phyloP scores from a whole-genome alignment of 2,329 filamentous ascomycete species.

The Pestalotiopsis sp. region DNA sequence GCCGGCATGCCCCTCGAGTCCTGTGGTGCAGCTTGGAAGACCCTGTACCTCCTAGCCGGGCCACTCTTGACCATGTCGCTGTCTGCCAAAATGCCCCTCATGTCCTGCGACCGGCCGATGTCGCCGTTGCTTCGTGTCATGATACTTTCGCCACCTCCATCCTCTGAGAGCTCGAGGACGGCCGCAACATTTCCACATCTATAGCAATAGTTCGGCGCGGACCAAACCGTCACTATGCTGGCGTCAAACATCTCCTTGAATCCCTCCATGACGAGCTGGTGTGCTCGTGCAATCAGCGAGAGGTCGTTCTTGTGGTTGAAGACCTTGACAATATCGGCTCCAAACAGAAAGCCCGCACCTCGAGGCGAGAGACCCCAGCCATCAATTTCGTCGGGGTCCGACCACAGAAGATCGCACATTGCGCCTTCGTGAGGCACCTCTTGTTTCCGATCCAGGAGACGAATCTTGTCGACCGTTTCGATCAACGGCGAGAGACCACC shows the following conservation, averaged over 20 bases:
- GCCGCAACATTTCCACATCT: constrained; percentile 94
- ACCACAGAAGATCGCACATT: constrained; percentile 99
- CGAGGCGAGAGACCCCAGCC: constrained; percentile 95
- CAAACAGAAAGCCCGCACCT: constrained; percentile 94
- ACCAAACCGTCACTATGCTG: constrained; percentile 98
- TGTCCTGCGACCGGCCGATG: constrained; percentile 48
- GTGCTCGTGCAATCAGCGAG: constrained; percentile 87
- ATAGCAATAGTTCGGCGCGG: constrained; percentile 95
- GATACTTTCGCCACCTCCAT: constrained; percentile 74
- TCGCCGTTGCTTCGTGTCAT: constrained; percentile 74
- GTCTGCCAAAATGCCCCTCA: constrained; percentile 50
- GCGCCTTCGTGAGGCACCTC: constrained; percentile 98
- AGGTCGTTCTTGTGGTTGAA: constrained; percentile 97
- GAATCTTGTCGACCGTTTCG: constrained; percentile 93
- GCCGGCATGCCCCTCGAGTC: constrained; percentile 97
- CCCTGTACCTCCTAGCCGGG: constrained; percentile 86
- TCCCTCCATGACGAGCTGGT: constrained; percentile 98
- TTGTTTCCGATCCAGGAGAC: constrained; percentile 92
- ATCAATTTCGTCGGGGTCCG: constrained; percentile 96
- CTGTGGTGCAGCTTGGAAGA: constrained; percentile 96
- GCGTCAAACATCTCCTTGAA: constrained; percentile 99
- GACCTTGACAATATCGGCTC: constrained; percentile 89
- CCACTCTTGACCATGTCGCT: constrained; percentile 55
- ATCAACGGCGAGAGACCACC: constrained; percentile 90
- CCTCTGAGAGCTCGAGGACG: constrained; percentile 89